A percentile compares a stretch with the other conserved stretches of the same genome.
These are phyloP conservation scores for Verticillium nubilum DNA, from an alignment of 2,329 filamentous ascomycete species.

Conservation along the genomic window DNA sequence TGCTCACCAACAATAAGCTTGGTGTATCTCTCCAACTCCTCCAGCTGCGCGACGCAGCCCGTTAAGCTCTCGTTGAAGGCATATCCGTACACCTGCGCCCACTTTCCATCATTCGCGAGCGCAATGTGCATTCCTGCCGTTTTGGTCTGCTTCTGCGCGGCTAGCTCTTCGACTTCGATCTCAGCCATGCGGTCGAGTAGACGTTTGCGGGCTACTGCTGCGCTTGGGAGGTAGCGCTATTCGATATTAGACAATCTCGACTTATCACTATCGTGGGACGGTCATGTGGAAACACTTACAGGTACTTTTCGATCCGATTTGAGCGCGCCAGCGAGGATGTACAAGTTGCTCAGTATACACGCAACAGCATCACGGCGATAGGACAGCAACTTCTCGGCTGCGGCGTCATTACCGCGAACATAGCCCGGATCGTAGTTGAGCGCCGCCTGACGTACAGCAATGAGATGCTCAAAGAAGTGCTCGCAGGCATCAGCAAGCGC, in stretches of 20 bases:
- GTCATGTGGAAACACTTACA: conserved; percentile 22
- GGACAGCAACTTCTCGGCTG: conserved; percentile 40
- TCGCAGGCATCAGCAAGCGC: conserved; percentile 51
- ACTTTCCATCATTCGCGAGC: conserved; percentile 29
- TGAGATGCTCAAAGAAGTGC: conserved; percentile 53
- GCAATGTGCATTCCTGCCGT: neutral
- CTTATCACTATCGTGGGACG: neutral
- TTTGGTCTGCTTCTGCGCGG: neutral
- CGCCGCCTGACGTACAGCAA: conserved; percentile 51
- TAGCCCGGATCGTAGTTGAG: conserved; percentile 51
- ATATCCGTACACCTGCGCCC: conserved; percentile 53
- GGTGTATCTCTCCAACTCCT: conserved; percentile 49
- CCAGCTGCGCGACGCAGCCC: conserved; percentile 48
- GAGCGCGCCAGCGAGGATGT: conserved; percentile 51
- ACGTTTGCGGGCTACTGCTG: conserved; percentile 45
- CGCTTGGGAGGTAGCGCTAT: conserved; percentile 49
- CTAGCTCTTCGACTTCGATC: conserved; percentile 32
- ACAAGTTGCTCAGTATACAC: conserved; percentile 51
- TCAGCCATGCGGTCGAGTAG: conserved; percentile 45
- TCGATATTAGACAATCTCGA: neutral
- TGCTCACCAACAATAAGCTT: conserved; percentile 54
- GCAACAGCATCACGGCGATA: conserved; percentile 53
- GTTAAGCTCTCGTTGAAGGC: conserved; percentile 48
- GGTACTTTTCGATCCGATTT: conserved; percentile 44
- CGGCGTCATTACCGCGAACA: conserved; percentile 43